phyloP scores from a whole-genome alignment of 2,329 filamentous ascomycete genomes.

The Aspergillus viridinutans region DNA sequence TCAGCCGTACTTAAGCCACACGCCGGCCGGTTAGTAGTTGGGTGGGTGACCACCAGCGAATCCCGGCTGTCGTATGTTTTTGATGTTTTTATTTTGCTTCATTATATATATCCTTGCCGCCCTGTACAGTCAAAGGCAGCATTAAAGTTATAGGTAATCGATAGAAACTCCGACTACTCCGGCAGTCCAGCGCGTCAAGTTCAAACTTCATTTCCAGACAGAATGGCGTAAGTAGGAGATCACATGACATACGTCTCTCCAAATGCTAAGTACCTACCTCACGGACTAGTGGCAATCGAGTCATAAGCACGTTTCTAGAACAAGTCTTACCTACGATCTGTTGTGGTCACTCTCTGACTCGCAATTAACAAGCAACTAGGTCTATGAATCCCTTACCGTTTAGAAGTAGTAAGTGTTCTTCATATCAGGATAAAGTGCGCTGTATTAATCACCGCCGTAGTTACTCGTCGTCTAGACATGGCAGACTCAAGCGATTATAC shows the following conservation, averaged over 20 bases:
- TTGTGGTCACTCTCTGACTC: no score
- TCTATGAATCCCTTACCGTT: background rate
- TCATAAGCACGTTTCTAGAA: background rate
- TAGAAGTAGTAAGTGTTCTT: background rate
- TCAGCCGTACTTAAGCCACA: background rate
- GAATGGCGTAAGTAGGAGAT: background rate
- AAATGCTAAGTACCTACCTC: no score
- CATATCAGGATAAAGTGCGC: background rate
- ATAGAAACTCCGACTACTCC: background rate
- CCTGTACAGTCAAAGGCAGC: no score
- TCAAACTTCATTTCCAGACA: background rate
- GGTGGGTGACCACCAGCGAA: background rate
- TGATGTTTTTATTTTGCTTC: no score
- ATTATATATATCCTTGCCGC: no score
- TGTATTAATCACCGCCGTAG: background rate
- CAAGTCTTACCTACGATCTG: background rate
- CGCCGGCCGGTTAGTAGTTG: background rate
- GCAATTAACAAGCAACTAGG: background rate
- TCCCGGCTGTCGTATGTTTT: background rate
- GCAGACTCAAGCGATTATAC: slow-evolving; percentile 8
- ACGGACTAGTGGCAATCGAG: background rate
- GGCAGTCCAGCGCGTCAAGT: no score
- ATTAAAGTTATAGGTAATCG: no score
- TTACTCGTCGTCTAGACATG: slow-evolving; percentile 11
- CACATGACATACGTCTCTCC: background rate